phyloP scores from a whole-genome alignment of 805 yeast species.

The Pichia californica region DNA sequence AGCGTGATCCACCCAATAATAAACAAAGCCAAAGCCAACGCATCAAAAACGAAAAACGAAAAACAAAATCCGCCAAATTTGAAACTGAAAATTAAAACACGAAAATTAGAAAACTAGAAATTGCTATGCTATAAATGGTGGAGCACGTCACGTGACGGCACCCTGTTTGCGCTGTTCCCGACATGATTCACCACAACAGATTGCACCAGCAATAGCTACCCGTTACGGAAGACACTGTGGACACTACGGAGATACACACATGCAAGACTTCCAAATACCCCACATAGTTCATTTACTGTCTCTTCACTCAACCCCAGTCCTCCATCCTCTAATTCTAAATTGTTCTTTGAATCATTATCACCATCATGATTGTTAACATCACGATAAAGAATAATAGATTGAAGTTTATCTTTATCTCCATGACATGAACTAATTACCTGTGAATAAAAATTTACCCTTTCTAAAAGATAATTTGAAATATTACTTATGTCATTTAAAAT shows the following conservation, averaged over 20 bases:
- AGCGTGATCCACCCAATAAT: too few relatives aligned
- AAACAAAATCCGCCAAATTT: too few relatives aligned
- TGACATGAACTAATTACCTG: not conserved
- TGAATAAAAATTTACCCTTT: not conserved
- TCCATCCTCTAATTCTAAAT: not conserved
- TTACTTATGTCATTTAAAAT: not conserved
- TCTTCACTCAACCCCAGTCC: not conserved
- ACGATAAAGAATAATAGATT: not conserved
- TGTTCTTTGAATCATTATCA: not conserved
- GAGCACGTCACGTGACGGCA: too few relatives aligned
- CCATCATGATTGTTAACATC: not conserved
- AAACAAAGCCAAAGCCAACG: too few relatives aligned
- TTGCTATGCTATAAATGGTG: too few relatives aligned
- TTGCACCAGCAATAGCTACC: too few relatives aligned
- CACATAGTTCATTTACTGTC: constrained; percentile 1
- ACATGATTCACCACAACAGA: too few relatives aligned
- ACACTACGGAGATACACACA: constrained; percentile 6
- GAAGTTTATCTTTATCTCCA: not conserved
- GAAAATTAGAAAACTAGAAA: too few relatives aligned
- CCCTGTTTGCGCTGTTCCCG: too few relatives aligned
- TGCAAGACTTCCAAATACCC: constrained; percentile 3
- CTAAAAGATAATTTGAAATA: not conserved
- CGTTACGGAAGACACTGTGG: not conserved
- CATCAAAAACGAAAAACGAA: too few relatives aligned
- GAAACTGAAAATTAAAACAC: too few relatives aligned